phyloP scores from a whole-genome alignment of 1,284 basidiomycete genomes.

The Ustilago cynodontis region DNA sequence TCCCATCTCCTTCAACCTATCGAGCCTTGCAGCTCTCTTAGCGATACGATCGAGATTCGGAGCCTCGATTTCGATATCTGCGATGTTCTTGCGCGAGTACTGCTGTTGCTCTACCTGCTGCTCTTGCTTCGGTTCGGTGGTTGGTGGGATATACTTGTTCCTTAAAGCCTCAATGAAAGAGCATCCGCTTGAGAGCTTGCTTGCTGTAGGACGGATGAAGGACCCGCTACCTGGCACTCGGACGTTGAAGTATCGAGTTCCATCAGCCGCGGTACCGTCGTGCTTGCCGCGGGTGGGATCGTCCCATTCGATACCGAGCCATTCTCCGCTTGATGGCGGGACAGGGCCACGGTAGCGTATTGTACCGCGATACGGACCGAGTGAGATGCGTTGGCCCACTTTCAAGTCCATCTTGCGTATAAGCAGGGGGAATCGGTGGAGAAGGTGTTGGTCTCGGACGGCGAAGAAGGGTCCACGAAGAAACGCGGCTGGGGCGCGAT shows the following conservation, averaged over 20 bases:
- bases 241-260: conserved; percentile 78
- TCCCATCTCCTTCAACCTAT: conserved; percentile 80
- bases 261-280: conserved; percentile 80
- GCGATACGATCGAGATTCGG: conserved; percentile 84
- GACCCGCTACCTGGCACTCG: conserved; percentile 51
- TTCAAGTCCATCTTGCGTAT: conserved; percentile 17
- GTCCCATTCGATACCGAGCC: conserved; percentile 98
- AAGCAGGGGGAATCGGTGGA: background rate
- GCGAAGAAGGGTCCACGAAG: conserved; percentile 7
- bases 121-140: conserved; percentile 1
- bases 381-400: conserved; percentile 52
- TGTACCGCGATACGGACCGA: conserved; percentile 71
- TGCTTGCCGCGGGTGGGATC: conserved; percentile 85
- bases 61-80: conserved; percentile 83
- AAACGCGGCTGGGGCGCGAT: conserved; percentile 1
- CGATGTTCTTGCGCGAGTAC: conserved; percentile 51
- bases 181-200: conserved; percentile 58
- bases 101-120: conserved; percentile 72
- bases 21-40: conserved; percentile 78
- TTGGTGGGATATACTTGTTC: conserved; percentile 53
- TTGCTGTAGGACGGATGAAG: conserved; percentile 54
- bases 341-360: conserved; percentile 80
- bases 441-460: conserved; percentile 29
- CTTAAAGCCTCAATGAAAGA: conserved; percentile 81
- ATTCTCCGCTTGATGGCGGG: conserved; percentile 77